Base-by-base conservation (phyloP, 2,329 filamentous ascomycete species). In the Xylariomycetidae sp. region DNA sequence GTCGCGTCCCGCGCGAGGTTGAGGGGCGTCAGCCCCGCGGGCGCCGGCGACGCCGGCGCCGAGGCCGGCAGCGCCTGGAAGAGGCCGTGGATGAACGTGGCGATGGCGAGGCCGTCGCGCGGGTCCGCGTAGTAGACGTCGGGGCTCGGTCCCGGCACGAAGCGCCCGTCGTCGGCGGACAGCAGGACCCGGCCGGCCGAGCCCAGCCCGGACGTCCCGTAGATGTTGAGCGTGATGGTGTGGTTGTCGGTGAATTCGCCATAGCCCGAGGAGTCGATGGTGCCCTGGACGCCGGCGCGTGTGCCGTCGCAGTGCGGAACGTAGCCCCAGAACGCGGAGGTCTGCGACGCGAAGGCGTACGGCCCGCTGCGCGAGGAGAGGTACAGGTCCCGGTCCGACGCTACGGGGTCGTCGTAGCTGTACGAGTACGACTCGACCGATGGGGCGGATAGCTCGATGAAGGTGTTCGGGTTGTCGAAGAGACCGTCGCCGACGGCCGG, bases 381-480 rank as follows among this genome's bases (percentile, higher is more conserved):
- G 49, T 74, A 77, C 3, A 69, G 44, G 6, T 66, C 54, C 25
- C 50, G 47, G 38, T 76, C 72, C 0, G 49, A 44, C 2, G 59
- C 33, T 2, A 58, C 48, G 0, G 70, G 69, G 27, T 63, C 47
- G 25, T 58, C 48, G 52, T 74, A 75, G 31, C 54, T 60, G 48
- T 72, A 64, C 8, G 46, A 54, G 48, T 70, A 74, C 0, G 70
- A 69, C n/a, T 64, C 36, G 30, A 76, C 50, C 3, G 51, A 41
- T 2, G 66, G 58, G 4, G 54, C 54, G 2, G 59, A 58, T 2
- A 74, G 56, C 42, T 69, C 64, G 48, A 74, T 69, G 40, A 69
- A 72, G 2, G 70, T 74, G 40, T 74, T 74, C 5, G 72, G 70
- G 45, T 75, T 76, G 46, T 74, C 71, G 41, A 73, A 76, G 17